Conservation (phyloP, 495 filamentous ascomycete species). For the Corynascus novoguineensis region DNA sequence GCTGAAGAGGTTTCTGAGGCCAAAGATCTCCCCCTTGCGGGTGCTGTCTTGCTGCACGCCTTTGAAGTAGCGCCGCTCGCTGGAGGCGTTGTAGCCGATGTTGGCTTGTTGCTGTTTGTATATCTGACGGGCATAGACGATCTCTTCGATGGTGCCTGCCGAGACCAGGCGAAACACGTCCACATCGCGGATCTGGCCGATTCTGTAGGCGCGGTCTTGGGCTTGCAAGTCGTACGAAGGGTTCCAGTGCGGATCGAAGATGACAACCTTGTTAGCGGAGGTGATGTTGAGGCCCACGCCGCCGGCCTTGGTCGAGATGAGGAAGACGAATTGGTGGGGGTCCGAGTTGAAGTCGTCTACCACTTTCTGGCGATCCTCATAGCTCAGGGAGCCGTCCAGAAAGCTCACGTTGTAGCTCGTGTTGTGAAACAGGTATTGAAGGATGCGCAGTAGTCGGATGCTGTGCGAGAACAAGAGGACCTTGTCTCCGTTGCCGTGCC, state of each 20-base stretch:
- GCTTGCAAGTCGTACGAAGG: conserved; percentile 90
- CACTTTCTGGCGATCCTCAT: conserved; percentile 71
- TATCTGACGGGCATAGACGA: conserved; percentile 93
- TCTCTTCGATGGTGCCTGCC: conserved; percentile 92
- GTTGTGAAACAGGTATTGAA: conserved; percentile 78
- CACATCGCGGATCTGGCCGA: conserved; percentile 87
- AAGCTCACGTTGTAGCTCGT: conserved; percentile 91
- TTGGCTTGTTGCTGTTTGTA: conserved; percentile 99
- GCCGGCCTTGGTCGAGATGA: conserved; percentile 91
- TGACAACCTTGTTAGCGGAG: conserved; percentile 95
- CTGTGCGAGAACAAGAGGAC: conserved; percentile 89
- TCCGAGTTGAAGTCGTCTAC: conserved; percentile 94
- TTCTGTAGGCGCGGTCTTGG: conserved; percentile 93
- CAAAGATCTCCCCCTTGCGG: conserved; percentile 88
- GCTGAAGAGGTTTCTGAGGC: conserved; percentile 77
- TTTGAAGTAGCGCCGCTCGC: conserved; percentile 90
- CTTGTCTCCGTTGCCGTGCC: conserved; percentile 86
- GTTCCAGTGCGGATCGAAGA: conserved; percentile 98
- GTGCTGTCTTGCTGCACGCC: conserved; percentile 80
- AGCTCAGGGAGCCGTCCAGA: conserved; percentile 80
- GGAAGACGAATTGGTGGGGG: conserved; percentile 83
- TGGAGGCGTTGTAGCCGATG: conserved; percentile 90
- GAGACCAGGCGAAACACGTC: conserved; percentile 95
- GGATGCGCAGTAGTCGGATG: conserved; percentile 77
- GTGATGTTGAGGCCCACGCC: conserved; percentile 91